phyloP scores from a whole-genome alignment of 345 rosid genomes.

The Hibiscus tridactylites region DNA sequence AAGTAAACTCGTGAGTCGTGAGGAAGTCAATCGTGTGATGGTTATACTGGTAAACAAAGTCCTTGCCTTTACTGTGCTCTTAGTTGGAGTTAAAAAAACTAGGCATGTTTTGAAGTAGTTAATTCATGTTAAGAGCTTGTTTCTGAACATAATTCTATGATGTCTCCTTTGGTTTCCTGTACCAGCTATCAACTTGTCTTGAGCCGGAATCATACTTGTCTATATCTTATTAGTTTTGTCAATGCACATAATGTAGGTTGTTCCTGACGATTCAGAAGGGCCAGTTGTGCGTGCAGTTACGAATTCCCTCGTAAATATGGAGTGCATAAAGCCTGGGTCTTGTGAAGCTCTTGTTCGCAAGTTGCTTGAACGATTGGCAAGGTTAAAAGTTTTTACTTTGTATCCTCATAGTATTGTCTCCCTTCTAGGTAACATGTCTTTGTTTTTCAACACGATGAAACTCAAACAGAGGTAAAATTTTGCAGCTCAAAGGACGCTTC shows the following conservation, averaged over 20 bases:
- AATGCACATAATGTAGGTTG: constrained; percentile 38
- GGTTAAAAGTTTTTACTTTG: constrained; percentile 28
- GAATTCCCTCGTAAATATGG: constrained; percentile 58
- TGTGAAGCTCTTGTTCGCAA: constrained; percentile 60
- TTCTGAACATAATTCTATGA: neutral
- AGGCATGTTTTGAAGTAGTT: neutral
- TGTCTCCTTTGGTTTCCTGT: neutral
- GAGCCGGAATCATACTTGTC: neutral
- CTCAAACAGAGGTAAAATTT: neutral
- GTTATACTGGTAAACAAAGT: neutral
- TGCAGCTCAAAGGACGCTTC: neutral
- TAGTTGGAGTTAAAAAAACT: neutral
- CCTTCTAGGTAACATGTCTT: neutral
- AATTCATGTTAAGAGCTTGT: neutral
- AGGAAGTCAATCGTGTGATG: neutral
- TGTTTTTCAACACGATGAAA: neutral
- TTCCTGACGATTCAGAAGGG: constrained; percentile 51
- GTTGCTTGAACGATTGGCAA: constrained; percentile 68
- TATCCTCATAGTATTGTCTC: neutral
- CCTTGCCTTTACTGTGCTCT: neutral
- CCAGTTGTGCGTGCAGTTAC: constrained; percentile 41
- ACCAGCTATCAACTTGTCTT: neutral
- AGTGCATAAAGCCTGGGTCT: constrained; percentile 70
- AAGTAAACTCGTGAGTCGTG: neutral
- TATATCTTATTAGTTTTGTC: neutral